A percentile compares a stretch with the other conserved stretches of the same genome.
Evolutionary conservation across 495 filamentous ascomycete genomes (phyloP).

Genomic region (Penicillium pancosmium): DNA sequence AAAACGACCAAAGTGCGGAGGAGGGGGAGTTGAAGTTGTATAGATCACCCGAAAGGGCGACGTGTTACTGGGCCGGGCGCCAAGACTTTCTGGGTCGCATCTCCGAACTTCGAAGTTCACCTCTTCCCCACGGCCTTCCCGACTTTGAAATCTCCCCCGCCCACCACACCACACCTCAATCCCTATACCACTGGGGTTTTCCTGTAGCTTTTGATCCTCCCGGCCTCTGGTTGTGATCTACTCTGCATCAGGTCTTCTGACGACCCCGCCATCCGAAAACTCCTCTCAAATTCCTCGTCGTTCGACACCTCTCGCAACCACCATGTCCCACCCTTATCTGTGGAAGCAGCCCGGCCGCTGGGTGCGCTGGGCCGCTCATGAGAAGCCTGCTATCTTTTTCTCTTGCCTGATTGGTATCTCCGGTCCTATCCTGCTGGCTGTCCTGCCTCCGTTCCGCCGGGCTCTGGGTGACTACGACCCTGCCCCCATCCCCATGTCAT

Average conservation of each 20-base stretch:
- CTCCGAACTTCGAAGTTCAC: conserved; percentile 37
- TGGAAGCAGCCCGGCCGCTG: conserved; percentile 80
- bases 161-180: conserved; percentile 10
- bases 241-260: conserved; percentile 4
- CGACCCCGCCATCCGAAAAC: conserved; percentile 11
- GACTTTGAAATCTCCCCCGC: conserved; percentile 20
- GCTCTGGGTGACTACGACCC: conserved; percentile 70
- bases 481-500: conserved; percentile 78
- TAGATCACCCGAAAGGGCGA: conserved; percentile 44
- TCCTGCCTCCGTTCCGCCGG: conserved; percentile 69
- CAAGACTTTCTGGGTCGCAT: conserved; percentile 47
- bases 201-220: conserved; percentile 1
- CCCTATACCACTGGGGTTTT: conserved; percentile 13
- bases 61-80: conserved; percentile 51
- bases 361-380: conserved; percentile 81
- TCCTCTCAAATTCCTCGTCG: conserved; percentile 20
- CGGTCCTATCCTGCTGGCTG: conserved; percentile 69
- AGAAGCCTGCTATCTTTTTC: conserved; percentile 88
- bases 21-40: conserved; percentile 29
- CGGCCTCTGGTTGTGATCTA: conserved; percentile 9
- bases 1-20: conserved; percentile 19
- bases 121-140: conserved; percentile 29
- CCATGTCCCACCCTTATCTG: conserved; percentile 77
- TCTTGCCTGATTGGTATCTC: conserved; percentile 69
- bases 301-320: conserved; percentile 26